Percentiles rank a stretch among this genome's conserved stretches.
These are phyloP conservation scores for Ettlia oleoabundans DNA, from an alignment of 139 green algal species.

Conservation along the genomic window DNA sequence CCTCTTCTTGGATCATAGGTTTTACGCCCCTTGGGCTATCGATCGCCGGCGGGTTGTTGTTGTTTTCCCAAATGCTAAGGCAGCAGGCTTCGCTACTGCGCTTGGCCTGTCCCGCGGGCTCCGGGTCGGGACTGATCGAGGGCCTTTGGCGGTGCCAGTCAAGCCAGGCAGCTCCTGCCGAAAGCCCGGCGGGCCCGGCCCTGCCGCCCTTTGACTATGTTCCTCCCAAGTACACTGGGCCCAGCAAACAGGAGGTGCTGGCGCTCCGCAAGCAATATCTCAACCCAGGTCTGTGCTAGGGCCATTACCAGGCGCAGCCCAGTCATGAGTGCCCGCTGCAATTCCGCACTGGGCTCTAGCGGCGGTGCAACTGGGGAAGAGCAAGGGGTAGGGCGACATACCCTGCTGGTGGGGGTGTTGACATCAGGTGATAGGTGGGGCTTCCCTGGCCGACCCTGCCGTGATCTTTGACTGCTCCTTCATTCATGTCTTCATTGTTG, in stretches of 20 bases:
- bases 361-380: too few species aligned
- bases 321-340: too few species aligned
- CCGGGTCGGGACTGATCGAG: background rate
- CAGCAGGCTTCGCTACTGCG: slow-evolving; percentile 1
- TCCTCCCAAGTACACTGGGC: slow-evolving; percentile 83
- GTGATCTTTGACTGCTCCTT: too few species aligned
- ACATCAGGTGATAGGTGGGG: too few species aligned
- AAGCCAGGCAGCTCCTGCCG: background rate
- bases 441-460: too few species aligned
- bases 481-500: background rate
- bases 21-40: too few species aligned
- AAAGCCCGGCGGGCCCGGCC: background rate
- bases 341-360: too few species aligned
- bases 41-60: too few species aligned
- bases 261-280: slow-evolving; percentile 79
- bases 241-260: slow-evolving; percentile 83
- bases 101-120: background rate
- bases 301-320: too few species aligned
- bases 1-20: too few species aligned
- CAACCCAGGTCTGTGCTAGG: slow-evolving; percentile 88
- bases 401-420: too few species aligned
- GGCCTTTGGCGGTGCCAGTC: background rate
- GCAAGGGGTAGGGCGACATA: too few species aligned
- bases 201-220: slow-evolving; percentile 68
- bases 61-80: background rate